A percentile compares a stretch with the other conserved stretches of the same genome.
phyloP scores from a whole-genome alignment of 345 rosid species.

The Linum tenue region DNA sequence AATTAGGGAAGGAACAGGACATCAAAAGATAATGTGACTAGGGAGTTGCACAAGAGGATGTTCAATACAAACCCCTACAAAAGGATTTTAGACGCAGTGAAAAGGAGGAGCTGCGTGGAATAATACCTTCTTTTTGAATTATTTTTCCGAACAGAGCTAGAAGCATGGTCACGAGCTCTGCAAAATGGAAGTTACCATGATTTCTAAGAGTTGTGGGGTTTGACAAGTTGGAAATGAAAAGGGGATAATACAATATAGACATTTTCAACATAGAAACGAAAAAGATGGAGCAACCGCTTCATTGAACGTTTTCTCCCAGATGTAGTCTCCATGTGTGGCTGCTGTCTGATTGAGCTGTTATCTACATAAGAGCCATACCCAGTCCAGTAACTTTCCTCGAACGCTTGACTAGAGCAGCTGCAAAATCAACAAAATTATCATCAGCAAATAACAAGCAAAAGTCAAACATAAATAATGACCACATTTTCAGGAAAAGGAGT shows the following conservation, averaged over 20 bases:
- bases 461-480: background rate
- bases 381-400: slow-evolving; percentile 31
- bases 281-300: slow-evolving; percentile 40
- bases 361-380: slow-evolving; percentile 25
- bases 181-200: slow-evolving; percentile 4
- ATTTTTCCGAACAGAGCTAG: slow-evolving; percentile 29
- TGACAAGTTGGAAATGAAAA: background rate
- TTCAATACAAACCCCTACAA: background rate
- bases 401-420: slow-evolving; percentile 31
- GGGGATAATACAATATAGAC: background rate
- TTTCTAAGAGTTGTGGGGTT: background rate
- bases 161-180: slow-evolving; percentile 40
- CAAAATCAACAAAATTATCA: slow-evolving; percentile 13
- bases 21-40: background rate
- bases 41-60: background rate
- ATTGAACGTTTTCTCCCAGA: slow-evolving; percentile 35
- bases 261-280: background rate
- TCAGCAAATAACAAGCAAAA: slow-evolving; percentile 2
- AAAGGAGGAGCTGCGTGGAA: background rate
- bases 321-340: slow-evolving; percentile 16
- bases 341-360: slow-evolving; percentile 26
- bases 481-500: background rate
- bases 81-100: background rate
- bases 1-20: slow-evolving; percentile 1
- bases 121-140: slow-evolving; percentile 60